Percentiles rank a stretch among this genome's conserved stretches.
Evolutionary conservation across 1,139 yeast species (phyloP).

Genomic region (Arxiozyma bovina): DNA sequence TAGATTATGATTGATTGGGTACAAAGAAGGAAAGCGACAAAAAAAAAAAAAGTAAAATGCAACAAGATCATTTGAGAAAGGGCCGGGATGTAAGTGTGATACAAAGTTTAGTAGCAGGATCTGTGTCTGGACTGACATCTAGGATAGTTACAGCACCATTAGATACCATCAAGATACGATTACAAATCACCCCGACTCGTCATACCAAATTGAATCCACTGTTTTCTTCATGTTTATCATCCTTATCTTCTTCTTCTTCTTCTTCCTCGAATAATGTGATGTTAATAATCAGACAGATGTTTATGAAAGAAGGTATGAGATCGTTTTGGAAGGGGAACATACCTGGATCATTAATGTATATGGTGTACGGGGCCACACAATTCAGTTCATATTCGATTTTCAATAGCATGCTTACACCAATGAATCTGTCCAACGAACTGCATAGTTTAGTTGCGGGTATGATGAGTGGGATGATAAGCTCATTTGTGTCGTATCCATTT

Average conservation of each 20-base stretch:
- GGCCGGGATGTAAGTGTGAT: constrained; percentile 42
- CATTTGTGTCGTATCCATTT: constrained; percentile 72
- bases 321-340: constrained; percentile 93
- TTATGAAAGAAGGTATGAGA: constrained; percentile 43
- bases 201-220: not conserved
- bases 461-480: constrained; percentile 67
- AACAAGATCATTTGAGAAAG: constrained; percentile 41
- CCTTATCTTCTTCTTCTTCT: no score
- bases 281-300: constrained; percentile 33
- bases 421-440: constrained; percentile 35
- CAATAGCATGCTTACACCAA: constrained; percentile 36
- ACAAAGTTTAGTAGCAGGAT: constrained; percentile 55
- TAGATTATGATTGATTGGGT: no score
- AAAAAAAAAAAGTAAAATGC: not conserved
- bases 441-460: constrained; percentile 55
- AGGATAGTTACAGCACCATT: constrained; percentile 78
- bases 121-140: constrained; percentile 60
- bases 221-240: not conserved
- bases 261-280: constrained; percentile 22
- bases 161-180: constrained; percentile 78
- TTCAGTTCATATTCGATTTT: constrained; percentile 61
- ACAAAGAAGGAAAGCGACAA: not conserved
- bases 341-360: constrained; percentile 82
- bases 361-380: constrained; percentile 78
- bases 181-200: constrained; percentile 46